A percentile compares a stretch with the other conserved stretches of the same genome.
Conservation (phyloP, 1,284 basidiomycete genomes). For the Microbotryomycetes sp. region DNA sequence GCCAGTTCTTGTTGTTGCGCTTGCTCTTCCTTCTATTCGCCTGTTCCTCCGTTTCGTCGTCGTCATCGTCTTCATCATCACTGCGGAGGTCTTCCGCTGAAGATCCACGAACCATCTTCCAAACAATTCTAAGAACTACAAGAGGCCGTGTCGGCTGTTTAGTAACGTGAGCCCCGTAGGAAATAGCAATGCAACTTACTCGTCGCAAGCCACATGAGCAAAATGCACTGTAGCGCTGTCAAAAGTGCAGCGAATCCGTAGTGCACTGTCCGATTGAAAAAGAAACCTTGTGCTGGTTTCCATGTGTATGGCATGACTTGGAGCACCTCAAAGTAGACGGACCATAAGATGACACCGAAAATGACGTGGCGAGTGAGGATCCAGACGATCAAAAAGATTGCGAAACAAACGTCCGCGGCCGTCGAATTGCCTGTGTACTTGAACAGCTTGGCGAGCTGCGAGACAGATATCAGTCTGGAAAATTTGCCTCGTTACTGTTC, state of each 20-base stretch:
- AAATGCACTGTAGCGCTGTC: slow-evolving; percentile 54
- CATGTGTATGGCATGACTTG: slow-evolving; percentile 51
- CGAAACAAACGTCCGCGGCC: slow-evolving; percentile 70
- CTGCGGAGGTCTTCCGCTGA: slow-evolving; percentile 78
- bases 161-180: slow-evolving; percentile 55
- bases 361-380: slow-evolving; percentile 74
- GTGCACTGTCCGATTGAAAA: slow-evolving; percentile 49
- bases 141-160: slow-evolving; percentile 77
- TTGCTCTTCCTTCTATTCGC: background rate
- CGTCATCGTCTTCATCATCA: slow-evolving; percentile 61
- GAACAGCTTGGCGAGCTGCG: slow-evolving; percentile 82
- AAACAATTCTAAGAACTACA: slow-evolving; percentile 62
- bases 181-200: slow-evolving; percentile 11
- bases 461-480: background rate
- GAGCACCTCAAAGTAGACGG: slow-evolving; percentile 51
- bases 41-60: slow-evolving; percentile 1
- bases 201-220: slow-evolving; percentile 23
- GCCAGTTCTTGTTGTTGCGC: background rate
- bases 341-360: slow-evolving; percentile 62
- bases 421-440: slow-evolving; percentile 64
- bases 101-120: slow-evolving; percentile 59
- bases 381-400: slow-evolving; percentile 79
- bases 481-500: background rate
- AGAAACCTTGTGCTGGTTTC: slow-evolving; percentile 55
- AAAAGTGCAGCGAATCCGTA: slow-evolving; percentile 54